A percentile compares a stretch with the other conserved stretches of the same genome.
These are phyloP conservation scores for Lachnellula willkommii DNA, from an alignment of 2,329 filamentous ascomycete species.

Conservation along the genomic window DNA sequence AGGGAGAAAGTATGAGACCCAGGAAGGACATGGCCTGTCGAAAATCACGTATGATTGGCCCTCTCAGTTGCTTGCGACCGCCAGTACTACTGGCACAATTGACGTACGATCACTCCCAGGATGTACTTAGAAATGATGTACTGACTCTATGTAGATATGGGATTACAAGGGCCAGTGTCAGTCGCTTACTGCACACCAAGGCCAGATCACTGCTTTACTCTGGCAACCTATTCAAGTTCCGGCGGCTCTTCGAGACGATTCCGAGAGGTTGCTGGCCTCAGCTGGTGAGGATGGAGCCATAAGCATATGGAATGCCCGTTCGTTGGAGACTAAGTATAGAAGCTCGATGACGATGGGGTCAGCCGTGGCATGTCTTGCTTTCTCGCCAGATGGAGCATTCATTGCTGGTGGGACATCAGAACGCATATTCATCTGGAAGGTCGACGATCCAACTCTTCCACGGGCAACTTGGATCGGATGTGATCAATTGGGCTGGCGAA, in stretches of 20 bases:
- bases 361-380: conserved; percentile 53
- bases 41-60: conserved; percentile 52
- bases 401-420: conserved; percentile 57
- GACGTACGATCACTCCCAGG: conserved; percentile 44
- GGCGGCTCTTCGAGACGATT: conserved; percentile 39
- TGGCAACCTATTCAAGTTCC: conserved; percentile 53
- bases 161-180: conserved; percentile 45
- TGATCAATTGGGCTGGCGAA: conserved; percentile 53
- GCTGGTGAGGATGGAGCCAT: conserved; percentile 60
- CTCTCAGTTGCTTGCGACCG: conserved; percentile 51
- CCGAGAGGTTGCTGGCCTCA: conserved; percentile 46
- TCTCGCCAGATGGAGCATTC: conserved; percentile 59
- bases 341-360: conserved; percentile 57
- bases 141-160: conserved; percentile 35
- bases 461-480: conserved; percentile 55
- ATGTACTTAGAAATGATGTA: background rate
- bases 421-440: conserved; percentile 59
- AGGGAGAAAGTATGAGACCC: conserved; percentile 47
- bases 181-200: conserved; percentile 54
- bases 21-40: conserved; percentile 48
- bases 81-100: conserved; percentile 53
- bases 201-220: conserved; percentile 51
- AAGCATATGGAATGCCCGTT: conserved; percentile 56
- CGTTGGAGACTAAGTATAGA: conserved; percentile 49
- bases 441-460: conserved; percentile 53